A percentile compares a stretch with the other conserved stretches of the same genome.
Conservation (phyloP, 495 filamentous ascomycete species). For the Wilcoxina mikolae region DNA sequence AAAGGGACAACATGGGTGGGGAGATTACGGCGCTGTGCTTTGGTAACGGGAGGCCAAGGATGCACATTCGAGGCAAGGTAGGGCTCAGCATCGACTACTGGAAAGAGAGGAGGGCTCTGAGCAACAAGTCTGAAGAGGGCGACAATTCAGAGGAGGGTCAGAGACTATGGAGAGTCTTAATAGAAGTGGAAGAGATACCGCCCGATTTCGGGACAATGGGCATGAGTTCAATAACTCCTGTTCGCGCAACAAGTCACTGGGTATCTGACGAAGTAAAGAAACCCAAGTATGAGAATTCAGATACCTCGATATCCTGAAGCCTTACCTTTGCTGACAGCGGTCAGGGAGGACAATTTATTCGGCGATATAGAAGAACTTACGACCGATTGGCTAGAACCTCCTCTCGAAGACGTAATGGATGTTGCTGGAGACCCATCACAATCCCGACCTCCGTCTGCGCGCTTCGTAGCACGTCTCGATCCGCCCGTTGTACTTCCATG, state of each 20-base stretch:
- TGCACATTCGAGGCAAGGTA: conserved; percentile 57
- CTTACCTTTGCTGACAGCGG: conserved; percentile 4
- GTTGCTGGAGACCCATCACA: conserved; percentile 15
- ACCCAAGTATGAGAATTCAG: conserved; percentile 11
- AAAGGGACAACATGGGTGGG: conserved; percentile 44
- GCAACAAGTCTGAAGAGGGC: conserved; percentile 24
- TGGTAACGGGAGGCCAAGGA: conserved; percentile 58
- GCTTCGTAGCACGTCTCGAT: conserved; percentile 71
- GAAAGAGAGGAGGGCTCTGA: conserved; percentile 46
- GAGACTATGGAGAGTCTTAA: conserved; percentile 44
- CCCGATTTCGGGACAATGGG: conserved; percentile 30
- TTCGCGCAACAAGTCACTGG: conserved; percentile 55
- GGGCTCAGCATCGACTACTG: conserved; percentile 80
- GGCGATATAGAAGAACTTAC: conserved; percentile 31
- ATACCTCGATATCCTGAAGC: neutral
- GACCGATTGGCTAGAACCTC: conserved; percentile 55
- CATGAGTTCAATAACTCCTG: conserved; percentile 36
- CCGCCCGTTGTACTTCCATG: conserved; percentile 62
- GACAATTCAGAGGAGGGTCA: conserved; percentile 25
- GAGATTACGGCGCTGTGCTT: conserved; percentile 44
- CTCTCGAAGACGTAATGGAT: conserved; percentile 30
- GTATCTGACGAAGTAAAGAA: conserved; percentile 46
- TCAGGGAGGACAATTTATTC: conserved; percentile 33
- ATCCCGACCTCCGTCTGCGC: conserved; percentile 43
- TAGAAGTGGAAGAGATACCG: conserved; percentile 44